A percentile compares a stretch with the other conserved stretches of the same genome.
These are phyloP conservation scores for Mortierella claussenii DNA, from an alignment of 192 early-diverging fungal genomes.

Conservation along the genomic window DNA sequence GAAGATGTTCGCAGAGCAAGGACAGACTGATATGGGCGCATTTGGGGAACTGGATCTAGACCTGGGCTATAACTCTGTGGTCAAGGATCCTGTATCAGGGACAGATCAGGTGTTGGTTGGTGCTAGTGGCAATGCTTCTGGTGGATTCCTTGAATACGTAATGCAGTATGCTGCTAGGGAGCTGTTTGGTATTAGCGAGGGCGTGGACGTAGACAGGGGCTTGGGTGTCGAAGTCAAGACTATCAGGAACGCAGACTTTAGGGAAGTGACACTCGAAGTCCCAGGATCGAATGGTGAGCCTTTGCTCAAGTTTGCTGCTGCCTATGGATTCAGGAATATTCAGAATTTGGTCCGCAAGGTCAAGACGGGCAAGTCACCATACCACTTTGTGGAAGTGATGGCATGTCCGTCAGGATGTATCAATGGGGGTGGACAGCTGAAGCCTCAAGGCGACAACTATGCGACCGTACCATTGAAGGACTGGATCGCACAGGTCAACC, in stretches of 20 bases:
- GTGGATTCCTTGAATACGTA: conserved; percentile 91
- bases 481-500: conserved; percentile 78
- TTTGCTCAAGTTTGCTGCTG: conserved; percentile 82
- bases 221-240: conserved; percentile 70
- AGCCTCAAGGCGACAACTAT: conserved; percentile 57
- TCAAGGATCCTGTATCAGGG: conserved; percentile 43
- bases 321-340: conserved; percentile 97
- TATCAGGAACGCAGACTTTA: conserved; percentile 86
- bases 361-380: conserved; percentile 76
- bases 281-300: conserved; percentile 50
- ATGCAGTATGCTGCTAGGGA: conserved; percentile 82
- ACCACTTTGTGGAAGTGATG: conserved; percentile 97
- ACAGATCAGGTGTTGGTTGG: conserved; percentile 60
- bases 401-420: conserved; percentile 98
- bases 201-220: conserved; percentile 65
- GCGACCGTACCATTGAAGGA: conserved; percentile 71
- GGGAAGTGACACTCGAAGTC: conserved; percentile 69
- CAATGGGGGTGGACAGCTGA: conserved; percentile 97
- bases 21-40: conserved; percentile 55
- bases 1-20: conserved; percentile 80
- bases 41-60: conserved; percentile 61
- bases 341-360: conserved; percentile 98
- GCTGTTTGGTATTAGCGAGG: conserved; percentile 74
- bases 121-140: conserved; percentile 85
- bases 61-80: conserved; percentile 49